phyloP scores from a whole-genome alignment of 495 filamentous ascomycete species.

The Oidiodendron maius region DNA sequence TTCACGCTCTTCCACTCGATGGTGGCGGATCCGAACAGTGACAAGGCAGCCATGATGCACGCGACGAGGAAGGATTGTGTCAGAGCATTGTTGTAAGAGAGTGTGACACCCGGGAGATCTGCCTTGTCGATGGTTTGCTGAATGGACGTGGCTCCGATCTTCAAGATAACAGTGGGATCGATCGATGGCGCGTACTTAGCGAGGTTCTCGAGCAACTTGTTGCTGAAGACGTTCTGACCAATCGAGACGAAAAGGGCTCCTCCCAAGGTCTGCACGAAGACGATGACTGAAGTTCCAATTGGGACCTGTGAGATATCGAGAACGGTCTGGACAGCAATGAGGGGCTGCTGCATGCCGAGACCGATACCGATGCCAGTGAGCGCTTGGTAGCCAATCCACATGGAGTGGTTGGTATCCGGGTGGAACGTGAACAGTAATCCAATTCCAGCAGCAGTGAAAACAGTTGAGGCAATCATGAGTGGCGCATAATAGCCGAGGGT shows the following conservation, averaged over 20 bases:
- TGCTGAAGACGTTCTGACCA: slow-evolving; percentile 42
- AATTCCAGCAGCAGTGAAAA: slow-evolving; percentile 44
- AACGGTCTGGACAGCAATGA: slow-evolving; percentile 12
- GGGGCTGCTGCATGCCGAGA: slow-evolving; percentile 9
- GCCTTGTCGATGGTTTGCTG: slow-evolving; percentile 36
- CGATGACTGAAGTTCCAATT: slow-evolving; percentile 13
- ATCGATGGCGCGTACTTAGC: slow-evolving; percentile 33
- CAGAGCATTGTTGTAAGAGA: slow-evolving; percentile 67
- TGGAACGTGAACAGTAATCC: slow-evolving; percentile 11
- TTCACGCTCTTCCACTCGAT: slow-evolving; percentile 82
- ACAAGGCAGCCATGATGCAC: slow-evolving; percentile 54
- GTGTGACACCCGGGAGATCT: slow-evolving; percentile 47
- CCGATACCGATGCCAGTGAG: slow-evolving; percentile 10
- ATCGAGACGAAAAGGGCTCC: slow-evolving; percentile 41
- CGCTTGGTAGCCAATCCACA: slow-evolving; percentile 11
- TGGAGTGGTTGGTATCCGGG: slow-evolving; percentile 1
- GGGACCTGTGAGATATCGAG: slow-evolving; percentile 12
- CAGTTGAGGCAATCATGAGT: slow-evolving; percentile 22
- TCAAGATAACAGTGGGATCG: slow-evolving; percentile 33
- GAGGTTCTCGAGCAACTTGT: slow-evolving; percentile 33
- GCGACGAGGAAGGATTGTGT: slow-evolving; percentile 63
- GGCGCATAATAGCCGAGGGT: slow-evolving; percentile 27
- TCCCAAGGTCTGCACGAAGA: slow-evolving; percentile 39
- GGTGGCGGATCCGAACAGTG: slow-evolving; percentile 52
- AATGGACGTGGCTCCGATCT: slow-evolving; percentile 47